Percentiles rank a stretch among this genome's conserved stretches.
These are phyloP conservation scores for Calocybe gambosa DNA, from an alignment of 1,284 basidiomycete species.

Conservation along the genomic window DNA sequence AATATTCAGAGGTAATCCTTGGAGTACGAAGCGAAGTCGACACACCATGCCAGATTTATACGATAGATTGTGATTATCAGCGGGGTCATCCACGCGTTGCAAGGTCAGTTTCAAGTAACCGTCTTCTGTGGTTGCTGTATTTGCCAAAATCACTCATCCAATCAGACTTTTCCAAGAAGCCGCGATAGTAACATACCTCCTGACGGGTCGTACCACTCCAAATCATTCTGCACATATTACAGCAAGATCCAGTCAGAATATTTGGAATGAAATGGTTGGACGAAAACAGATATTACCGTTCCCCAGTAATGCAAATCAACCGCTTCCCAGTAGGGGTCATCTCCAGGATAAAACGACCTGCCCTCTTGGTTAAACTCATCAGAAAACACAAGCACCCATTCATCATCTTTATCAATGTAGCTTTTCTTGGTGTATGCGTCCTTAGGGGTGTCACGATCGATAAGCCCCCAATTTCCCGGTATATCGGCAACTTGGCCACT, in stretches of 20 bases:
- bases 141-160: slow-evolving; percentile 27
- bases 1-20: background rate
- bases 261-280: too few relatives aligned
- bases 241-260: too few relatives aligned
- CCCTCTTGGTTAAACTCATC: slow-evolving; percentile 76
- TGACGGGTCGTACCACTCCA: slow-evolving; percentile 69
- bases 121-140: slow-evolving; percentile 47
- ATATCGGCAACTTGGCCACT: slow-evolving; percentile 59
- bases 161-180: slow-evolving; percentile 31
- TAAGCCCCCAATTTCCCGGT: slow-evolving; percentile 49
- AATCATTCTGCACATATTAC: slow-evolving; percentile 38
- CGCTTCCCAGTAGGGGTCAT: slow-evolving; percentile 60
- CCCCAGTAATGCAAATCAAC: slow-evolving; percentile 43
- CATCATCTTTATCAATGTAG: slow-evolving; percentile 36
- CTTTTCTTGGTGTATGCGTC: slow-evolving; percentile 39
- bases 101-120: slow-evolving; percentile 43
- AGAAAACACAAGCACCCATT: slow-evolving; percentile 55
- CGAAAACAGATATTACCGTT: too few relatives aligned
- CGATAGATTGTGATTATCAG: slow-evolving; percentile 30
- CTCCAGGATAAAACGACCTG: slow-evolving; percentile 62
- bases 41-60: slow-evolving; percentile 36
- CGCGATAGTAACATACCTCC: slow-evolving; percentile 48
- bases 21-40: background rate
- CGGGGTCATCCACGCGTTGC: slow-evolving; percentile 20
- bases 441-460: slow-evolving; percentile 62